Conservation (phyloP, 192 early-diverging fungal species). For the Coemansia sp. region DNA sequence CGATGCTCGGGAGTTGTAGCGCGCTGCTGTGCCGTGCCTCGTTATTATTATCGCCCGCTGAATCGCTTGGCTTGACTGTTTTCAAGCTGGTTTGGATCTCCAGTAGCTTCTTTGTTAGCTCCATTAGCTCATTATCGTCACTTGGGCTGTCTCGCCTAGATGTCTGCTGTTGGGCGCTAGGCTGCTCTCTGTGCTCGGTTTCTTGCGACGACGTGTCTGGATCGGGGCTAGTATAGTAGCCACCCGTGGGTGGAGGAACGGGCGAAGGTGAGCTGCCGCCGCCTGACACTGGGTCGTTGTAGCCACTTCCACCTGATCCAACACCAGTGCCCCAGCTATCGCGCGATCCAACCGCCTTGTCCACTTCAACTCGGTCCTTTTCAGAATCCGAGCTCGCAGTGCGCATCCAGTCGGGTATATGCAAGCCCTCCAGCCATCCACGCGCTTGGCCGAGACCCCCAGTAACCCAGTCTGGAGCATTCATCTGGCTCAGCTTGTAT, state of each 20-base stretch:
- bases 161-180: not conserved
- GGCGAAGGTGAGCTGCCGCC: constrained; percentile 11
- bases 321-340: constrained; percentile 26
- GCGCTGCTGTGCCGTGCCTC: constrained; percentile 61
- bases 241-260: constrained; percentile 44
- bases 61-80: constrained; percentile 63
- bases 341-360: constrained; percentile 33
- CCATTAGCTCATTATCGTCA: constrained; percentile 56
- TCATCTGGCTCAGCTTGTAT: constrained; percentile 56
- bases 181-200: constrained; percentile 6
- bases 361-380: constrained; percentile 4
- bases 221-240: constrained; percentile 54
- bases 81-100: constrained; percentile 95
- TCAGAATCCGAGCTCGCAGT: constrained; percentile 19
- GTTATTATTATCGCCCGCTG: not conserved
- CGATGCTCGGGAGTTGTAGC: constrained; percentile 86
- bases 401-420: constrained; percentile 41
- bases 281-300: constrained; percentile 22
- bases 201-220: constrained; percentile 8
- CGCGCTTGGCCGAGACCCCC: constrained; percentile 40
- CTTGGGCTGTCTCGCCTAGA: not conserved
- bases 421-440: constrained; percentile 50
- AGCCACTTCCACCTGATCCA: constrained; percentile 8
- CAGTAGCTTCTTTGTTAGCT: constrained; percentile 90
- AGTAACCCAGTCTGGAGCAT: constrained; percentile 52